Base-by-base conservation (phyloP, 352 stramenopile genomes). In the Phytophthora capsici region DNA sequence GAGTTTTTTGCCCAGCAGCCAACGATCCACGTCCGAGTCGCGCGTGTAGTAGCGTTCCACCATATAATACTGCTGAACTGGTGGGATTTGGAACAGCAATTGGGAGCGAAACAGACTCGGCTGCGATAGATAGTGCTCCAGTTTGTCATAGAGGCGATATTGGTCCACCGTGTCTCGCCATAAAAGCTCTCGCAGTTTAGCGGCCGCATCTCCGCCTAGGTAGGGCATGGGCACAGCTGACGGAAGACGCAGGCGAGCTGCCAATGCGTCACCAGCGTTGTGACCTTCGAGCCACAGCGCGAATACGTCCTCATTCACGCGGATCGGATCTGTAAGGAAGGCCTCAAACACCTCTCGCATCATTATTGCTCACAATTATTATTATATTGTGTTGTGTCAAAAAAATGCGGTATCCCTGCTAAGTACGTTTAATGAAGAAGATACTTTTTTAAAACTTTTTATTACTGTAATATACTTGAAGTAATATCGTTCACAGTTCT, bases 271-370 rank as follows among this genome's bases (percentile, higher is more conserved):
- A 0, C 65, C 77, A 12, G 77, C 74, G 53, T 91, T 91, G 57
- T 83, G 80, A 0, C 85, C 85, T 41, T 90, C 80, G n/a, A 93
- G 76, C 85, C 85, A 93, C 17, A 91, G 79, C 55, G 77, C 77
- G 57, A 87, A 93, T 2, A 93, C 81, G 47, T 90, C 80, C 65
- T 93, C 85, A 22, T 89, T 87, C 38, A 93, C 80, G 48, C 80
- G 81, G 64, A 93, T 87, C 49, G 85, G 85, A 46, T 93, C 85
- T 40, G 85, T 93, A 51, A 93, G 50, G 64, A 93, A 93, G 48
- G 85, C 81, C 66, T 91, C 85, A 58, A 91, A 93, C 60, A 93
- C 82, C 66, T 91, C 82, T 13, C 85, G 82, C 82, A 91, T 91
- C 66, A 82, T 78, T n/a, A 14, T 34, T 34, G n/a, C n/a, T n/a